A percentile compares a stretch with the other conserved stretches of the same genome.
Evolutionary conservation across 2,329 filamentous ascomycete species (phyloP).

Genomic region (Mycosphaerella arachidis): DNA sequence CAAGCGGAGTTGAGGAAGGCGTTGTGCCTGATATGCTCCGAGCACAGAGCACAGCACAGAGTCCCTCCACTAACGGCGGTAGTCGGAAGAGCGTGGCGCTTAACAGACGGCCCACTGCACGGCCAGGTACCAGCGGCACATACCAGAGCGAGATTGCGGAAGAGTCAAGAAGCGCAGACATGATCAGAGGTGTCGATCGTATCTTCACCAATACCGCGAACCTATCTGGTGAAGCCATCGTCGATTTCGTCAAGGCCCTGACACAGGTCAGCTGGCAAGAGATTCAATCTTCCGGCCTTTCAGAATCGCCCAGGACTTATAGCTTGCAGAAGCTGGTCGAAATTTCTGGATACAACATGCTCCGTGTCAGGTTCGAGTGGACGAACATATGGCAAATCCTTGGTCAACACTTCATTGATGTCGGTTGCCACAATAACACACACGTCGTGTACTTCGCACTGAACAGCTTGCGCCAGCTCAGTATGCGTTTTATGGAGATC

Average conservation of each 20-base stretch:
- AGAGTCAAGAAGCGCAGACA: constrained; percentile 87
- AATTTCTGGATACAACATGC: constrained; percentile 99
- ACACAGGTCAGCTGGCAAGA: constrained; percentile 99
- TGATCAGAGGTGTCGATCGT: constrained; percentile 85
- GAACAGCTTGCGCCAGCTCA: constrained; percentile 89
- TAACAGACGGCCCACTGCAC: constrained; percentile 49
- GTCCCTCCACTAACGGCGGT: constrained; percentile 12
- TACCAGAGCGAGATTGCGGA: constrained; percentile 78
- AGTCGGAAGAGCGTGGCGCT: constrained; percentile 48
- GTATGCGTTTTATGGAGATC: constrained; percentile 98
- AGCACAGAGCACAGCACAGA: constrained; percentile 39
- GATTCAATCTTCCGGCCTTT: constrained; percentile 93
- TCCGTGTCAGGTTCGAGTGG: constrained; percentile 96
- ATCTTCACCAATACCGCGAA: constrained; percentile 97
- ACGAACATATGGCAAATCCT: constrained; percentile 95
- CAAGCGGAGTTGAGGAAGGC: constrained; percentile 88
- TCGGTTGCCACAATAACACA: constrained; percentile 94
- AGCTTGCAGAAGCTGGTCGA: constrained; percentile 97
- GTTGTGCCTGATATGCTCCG: constrained; percentile 88
- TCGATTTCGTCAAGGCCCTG: constrained; percentile 86
- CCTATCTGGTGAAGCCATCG: constrained; percentile 87
- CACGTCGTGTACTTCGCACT: constrained; percentile 96
- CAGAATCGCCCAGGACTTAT: constrained; percentile 92
- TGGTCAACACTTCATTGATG: constrained; percentile 97
- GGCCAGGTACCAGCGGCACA: constrained; percentile 35